Evolutionary conservation across 371 early-diverging fungal species (phyloP), one percentile per base, ranked within the genome.

Genomic region (Mucor ambiguus): DNA sequence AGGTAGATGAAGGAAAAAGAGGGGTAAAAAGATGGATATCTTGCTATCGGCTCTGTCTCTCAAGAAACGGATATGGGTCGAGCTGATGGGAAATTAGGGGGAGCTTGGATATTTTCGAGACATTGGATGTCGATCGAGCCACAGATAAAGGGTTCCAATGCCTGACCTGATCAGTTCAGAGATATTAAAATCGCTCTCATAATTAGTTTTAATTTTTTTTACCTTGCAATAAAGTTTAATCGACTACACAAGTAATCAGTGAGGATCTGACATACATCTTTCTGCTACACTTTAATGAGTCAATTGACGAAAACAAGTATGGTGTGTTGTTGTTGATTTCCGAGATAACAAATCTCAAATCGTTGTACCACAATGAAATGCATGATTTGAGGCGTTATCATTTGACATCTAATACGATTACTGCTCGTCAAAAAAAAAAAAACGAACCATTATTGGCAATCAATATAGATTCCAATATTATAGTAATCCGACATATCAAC

Each of bases 291-390:
- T 44, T 8, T 1, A 44, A 44, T 44, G 46, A 44, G 46, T 46
- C 46, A 46, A 46, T 46, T 46, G 46, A 20, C 46, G 22, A 46
- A 10, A 46, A 46, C 22, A 46, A 46, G 22, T 8, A 20, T 20
- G n/a, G 22, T 46, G 12, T 35, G 37, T 3, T 35, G 46, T 26
- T 11, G 26, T 28, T 29, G 60, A 60, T 60, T 43, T n/a, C 60
- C 60, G 60, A 60, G 60, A 60, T 60, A 60, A 60, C 37, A 37
- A 43, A 43, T 14, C 29, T 29, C 20, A 41, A 38, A 2, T 32
- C 26, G 9, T 10, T n/a, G 54, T 54, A 12, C 54, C 11, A 28
- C 54, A 46, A 10, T 46, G 18, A 54, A 16, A 38, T 38, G 60
- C 60, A 60, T 60, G 43, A 60, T 38, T n/a, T n/a, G 37, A 38